A percentile compares a stretch with the other conserved stretches of the same genome.
Conservation (phyloP, 768 basidiomycete species). For the Galerina sulciceps region DNA sequence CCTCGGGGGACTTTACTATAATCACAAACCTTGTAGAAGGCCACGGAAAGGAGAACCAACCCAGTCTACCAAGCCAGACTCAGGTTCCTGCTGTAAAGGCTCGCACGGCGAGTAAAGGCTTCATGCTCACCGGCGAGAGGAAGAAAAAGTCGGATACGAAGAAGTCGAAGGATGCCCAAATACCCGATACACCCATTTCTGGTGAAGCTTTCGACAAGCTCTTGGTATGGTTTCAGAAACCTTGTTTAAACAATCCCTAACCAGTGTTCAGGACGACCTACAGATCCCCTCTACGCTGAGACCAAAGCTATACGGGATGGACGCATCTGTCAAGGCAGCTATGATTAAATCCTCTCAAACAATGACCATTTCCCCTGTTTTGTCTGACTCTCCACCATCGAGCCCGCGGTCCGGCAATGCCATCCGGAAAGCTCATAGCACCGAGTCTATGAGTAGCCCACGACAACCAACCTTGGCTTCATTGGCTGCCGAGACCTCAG, state of each 20-base stretch:
- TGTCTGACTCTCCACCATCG: slow-evolving; percentile 37
- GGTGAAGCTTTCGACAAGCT: slow-evolving; percentile 78
- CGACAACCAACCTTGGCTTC: slow-evolving; percentile 43
- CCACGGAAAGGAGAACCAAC: slow-evolving; percentile 72
- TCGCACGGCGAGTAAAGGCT: slow-evolving; percentile 33
- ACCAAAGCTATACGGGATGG: slow-evolving; percentile 80
- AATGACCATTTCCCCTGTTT: slow-evolving; percentile 46
- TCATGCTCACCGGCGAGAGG: slow-evolving; percentile 37
- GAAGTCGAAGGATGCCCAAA: slow-evolving; percentile 33
- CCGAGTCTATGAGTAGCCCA: slow-evolving; percentile 68
- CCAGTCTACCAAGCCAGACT: slow-evolving; percentile 24
- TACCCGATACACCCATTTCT: slow-evolving; percentile 41
- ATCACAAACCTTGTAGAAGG: slow-evolving; percentile 57
- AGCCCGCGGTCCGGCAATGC: slow-evolving; percentile 50
- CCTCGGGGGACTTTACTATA: slow-evolving; percentile 76
- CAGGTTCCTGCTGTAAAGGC: slow-evolving; percentile 21
- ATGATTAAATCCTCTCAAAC: slow-evolving; percentile 88
- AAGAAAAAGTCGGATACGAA: slow-evolving; percentile 52
- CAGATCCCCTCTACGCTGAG: slow-evolving; percentile 83
- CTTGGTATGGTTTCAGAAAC: slow-evolving; percentile 53
- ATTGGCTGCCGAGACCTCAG: slow-evolving; percentile 39
- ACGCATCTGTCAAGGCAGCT: slow-evolving; percentile 84
- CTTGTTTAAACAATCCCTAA: background rate
- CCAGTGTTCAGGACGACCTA: slow-evolving; percentile 71
- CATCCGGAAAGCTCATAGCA: slow-evolving; percentile 74